phyloP scores from a whole-genome alignment of 2,329 filamentous ascomycete species.

The Colletotrichum cereale region DNA sequence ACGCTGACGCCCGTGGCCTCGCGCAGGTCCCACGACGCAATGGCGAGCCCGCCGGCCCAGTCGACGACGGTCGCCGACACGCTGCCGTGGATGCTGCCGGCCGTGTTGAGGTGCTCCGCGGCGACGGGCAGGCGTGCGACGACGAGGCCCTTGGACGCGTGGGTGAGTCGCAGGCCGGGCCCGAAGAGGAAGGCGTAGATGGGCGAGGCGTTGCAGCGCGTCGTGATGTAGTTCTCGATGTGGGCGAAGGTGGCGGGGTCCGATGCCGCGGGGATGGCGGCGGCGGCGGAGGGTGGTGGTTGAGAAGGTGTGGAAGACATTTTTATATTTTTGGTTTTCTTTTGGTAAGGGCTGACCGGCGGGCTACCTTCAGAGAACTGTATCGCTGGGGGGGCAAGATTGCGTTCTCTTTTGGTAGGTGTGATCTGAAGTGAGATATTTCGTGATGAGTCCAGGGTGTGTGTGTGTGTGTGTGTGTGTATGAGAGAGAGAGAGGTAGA shows the following conservation, averaged over 20 bases:
- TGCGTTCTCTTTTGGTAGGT: neutral
- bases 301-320: conserved; percentile 34
- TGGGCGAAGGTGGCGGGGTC: conserved; percentile 42
- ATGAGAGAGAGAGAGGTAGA: neutral
- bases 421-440: neutral
- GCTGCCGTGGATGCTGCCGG: conserved; percentile 76
- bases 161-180: conserved; percentile 40
- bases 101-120: conserved; percentile 43
- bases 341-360: neutral
- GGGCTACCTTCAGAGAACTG: neutral
- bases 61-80: conserved; percentile 79
- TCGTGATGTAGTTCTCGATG: conserved; percentile 42
- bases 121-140: conserved; percentile 41
- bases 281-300: conserved; percentile 9
- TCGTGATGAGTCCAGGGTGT: neutral
- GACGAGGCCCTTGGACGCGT: conserved; percentile 42
- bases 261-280: conserved; percentile 26
- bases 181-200: conserved; percentile 44
- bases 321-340: neutral
- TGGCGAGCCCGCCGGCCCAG: conserved; percentile 79
- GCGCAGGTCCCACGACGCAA: conserved; percentile 73
- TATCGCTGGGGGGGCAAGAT: neutral
- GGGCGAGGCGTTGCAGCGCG: conserved; percentile 43
- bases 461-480: neutral
- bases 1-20: conserved; percentile 76